A percentile compares a stretch with the other conserved stretches of the same genome.
phyloP scores from a whole-genome alignment of 1,284 basidiomycete genomes.

The Amylostereum chailletii region DNA sequence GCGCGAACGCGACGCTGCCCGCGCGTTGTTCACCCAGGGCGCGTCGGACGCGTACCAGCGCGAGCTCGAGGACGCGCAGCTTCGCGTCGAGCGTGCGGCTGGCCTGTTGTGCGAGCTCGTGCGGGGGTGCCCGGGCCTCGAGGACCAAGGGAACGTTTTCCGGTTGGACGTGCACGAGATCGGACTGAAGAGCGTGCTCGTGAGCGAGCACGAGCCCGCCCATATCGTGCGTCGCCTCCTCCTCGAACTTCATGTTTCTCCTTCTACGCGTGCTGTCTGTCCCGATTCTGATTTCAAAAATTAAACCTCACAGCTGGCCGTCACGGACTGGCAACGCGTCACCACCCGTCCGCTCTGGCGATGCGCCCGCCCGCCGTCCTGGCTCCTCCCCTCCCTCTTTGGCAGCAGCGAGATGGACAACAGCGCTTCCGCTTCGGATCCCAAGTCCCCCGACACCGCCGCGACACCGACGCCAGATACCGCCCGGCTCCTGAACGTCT shows the following conservation, averaged over 20 bases:
- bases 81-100: conserved; percentile 23
- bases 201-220: conserved; percentile 19
- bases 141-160: conserved; percentile 22
- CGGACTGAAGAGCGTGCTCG: conserved; percentile 21
- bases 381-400: conserved; percentile 21
- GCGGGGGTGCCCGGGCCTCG: conserved; percentile 21
- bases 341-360: conserved; percentile 23
- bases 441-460: too few relatives aligned
- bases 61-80: conserved; percentile 19
- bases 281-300: too few relatives aligned
- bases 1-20: conserved; percentile 23
- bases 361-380: conserved; percentile 22
- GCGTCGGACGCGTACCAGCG: conserved; percentile 22
- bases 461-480: too few relatives aligned
- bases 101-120: conserved; percentile 21
- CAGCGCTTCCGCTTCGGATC: neutral
- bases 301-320: conserved; percentile 11
- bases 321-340: conserved; percentile 22
- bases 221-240: conserved; percentile 18
- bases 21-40: conserved; percentile 22
- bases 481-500: conserved; percentile 14
- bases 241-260: neutral
- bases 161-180: conserved; percentile 23
- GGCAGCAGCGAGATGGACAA: conserved; percentile 12
- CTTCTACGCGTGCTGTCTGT: neutral